These are phyloP conservation scores for Xylariales sp. DNA, from an alignment of 2,329 filamentous ascomycete species.

Conservation along the genomic window DNA sequence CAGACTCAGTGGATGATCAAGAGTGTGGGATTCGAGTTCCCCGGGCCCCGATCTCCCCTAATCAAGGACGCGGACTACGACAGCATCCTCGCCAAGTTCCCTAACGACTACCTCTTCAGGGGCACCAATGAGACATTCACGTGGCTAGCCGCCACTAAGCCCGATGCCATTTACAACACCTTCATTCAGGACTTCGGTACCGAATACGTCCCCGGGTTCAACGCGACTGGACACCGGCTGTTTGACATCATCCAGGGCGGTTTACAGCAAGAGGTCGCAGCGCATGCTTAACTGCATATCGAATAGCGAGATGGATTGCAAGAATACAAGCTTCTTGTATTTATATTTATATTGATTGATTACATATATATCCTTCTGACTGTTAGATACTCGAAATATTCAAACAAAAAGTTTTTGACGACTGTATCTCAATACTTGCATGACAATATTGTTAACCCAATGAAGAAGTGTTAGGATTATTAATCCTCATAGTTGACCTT, in stretches of 20 bases:
- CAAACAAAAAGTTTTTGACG: too few relatives aligned
- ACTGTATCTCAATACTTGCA: too few relatives aligned
- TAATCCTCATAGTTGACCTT: background rate
- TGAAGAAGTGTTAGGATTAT: background rate
- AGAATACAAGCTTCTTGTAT: conserved; percentile 15
- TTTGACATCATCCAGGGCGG: conserved; percentile 37
- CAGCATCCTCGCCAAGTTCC: conserved; percentile 34
- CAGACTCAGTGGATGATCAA: conserved; percentile 38
- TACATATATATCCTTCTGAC: background rate
- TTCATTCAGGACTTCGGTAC: conserved; percentile 37
- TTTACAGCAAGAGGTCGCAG: conserved; percentile 25
- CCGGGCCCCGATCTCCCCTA: conserved; percentile 33
- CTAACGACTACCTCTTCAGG: conserved; percentile 35
- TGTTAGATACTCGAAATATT: too few relatives aligned
- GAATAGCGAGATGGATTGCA: background rate
- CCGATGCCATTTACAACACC: conserved; percentile 32
- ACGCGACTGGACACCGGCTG: conserved; percentile 34
- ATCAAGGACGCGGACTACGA: conserved; percentile 33
- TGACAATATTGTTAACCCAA: too few relatives aligned
- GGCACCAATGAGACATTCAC: conserved; percentile 40
- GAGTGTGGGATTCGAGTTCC: conserved; percentile 39
- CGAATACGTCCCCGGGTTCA: conserved; percentile 32
- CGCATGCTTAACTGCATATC: background rate
- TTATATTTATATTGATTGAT: conserved; percentile 2
- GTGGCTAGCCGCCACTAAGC: conserved; percentile 36